These are phyloP conservation scores for Adiantum capillusveneris DNA, from an alignment of 75 land plant species.

Conservation along the genomic window DNA sequence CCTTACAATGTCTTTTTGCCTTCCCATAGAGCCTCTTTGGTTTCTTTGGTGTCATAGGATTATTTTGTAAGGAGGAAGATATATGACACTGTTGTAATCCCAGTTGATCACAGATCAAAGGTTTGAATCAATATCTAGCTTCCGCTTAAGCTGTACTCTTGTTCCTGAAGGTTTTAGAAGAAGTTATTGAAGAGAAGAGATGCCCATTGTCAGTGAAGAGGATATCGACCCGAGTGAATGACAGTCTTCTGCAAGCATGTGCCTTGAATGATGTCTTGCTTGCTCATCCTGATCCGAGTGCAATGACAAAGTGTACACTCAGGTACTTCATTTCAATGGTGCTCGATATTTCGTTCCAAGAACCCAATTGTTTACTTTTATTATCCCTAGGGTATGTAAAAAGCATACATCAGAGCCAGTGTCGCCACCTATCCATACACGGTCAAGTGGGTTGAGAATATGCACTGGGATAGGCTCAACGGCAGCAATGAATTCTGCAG, in stretches of 20 bases:
- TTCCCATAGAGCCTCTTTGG: too few relatives aligned
- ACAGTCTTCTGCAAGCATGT: constrained; percentile 24
- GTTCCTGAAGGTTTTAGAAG: constrained; percentile 51
- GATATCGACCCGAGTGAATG: constrained; percentile 54
- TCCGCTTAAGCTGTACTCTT: too few relatives aligned
- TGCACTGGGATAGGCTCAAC: constrained; percentile 95
- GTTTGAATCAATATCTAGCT: too few relatives aligned
- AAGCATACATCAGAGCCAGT: constrained; percentile 1
- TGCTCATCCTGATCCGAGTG: constrained; percentile 88
- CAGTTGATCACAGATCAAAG: too few relatives aligned
- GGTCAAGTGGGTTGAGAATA: constrained; percentile 90
- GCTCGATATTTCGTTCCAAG: too few relatives aligned
- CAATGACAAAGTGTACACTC: constrained; percentile 75
- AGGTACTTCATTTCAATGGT: constrained; percentile 46
- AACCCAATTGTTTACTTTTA: too few relatives aligned
- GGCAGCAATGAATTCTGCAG: constrained; percentile 97
- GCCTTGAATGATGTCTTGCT: constrained; percentile 81
- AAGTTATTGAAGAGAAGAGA: constrained; percentile 44
- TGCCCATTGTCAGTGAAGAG: constrained; percentile 51
- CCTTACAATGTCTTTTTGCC: too few relatives aligned
- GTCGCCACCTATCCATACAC: constrained; percentile 41
- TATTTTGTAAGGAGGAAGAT: too few relatives aligned
- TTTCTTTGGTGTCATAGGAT: too few relatives aligned
- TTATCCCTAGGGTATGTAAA: constrained; percentile 9
- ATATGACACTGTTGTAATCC: too few relatives aligned